Conservation (phyloP, 2,329 filamentous ascomycete species). For the Colletotrichum magnum region DNA sequence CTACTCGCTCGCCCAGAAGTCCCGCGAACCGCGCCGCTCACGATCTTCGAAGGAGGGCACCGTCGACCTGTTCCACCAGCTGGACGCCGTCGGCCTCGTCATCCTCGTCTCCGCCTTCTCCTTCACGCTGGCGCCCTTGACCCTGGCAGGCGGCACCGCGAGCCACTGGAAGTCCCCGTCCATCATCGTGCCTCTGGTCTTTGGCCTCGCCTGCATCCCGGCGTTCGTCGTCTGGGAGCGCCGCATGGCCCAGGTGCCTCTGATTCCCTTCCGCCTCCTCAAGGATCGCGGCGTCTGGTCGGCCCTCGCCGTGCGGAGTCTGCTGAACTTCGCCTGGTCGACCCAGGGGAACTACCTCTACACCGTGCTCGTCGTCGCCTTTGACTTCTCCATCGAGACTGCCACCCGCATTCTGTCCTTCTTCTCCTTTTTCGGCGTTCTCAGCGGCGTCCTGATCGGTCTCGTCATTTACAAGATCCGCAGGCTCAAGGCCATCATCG, state of each 20-base stretch:
- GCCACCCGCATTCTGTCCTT: constrained; percentile 71
- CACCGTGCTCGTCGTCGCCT: constrained; percentile 70
- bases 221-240: constrained; percentile 69
- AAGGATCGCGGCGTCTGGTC: constrained; percentile 74
- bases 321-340: constrained; percentile 68
- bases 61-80: constrained; percentile 66
- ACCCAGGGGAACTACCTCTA: constrained; percentile 73
- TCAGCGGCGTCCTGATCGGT: constrained; percentile 67
- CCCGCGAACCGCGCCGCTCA: constrained; percentile 48
- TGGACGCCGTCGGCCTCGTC: constrained; percentile 66
- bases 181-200: constrained; percentile 64
- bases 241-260: constrained; percentile 61
- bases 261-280: constrained; percentile 71
- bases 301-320: constrained; percentile 66
- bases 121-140: constrained; percentile 65
- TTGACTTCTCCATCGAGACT: constrained; percentile 67
- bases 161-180: constrained; percentile 65
- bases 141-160: constrained; percentile 64
- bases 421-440: constrained; percentile 67
- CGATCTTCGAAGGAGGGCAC: constrained; percentile 48
- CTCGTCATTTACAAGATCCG: constrained; percentile 66
- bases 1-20: constrained; percentile 57
- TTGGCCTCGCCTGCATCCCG: constrained; percentile 65
- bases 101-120: constrained; percentile 62
- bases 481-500: constrained; percentile 70